phyloP scores from a whole-genome alignment of 306 rosid species.

The Lathyrus aphaca region DNA sequence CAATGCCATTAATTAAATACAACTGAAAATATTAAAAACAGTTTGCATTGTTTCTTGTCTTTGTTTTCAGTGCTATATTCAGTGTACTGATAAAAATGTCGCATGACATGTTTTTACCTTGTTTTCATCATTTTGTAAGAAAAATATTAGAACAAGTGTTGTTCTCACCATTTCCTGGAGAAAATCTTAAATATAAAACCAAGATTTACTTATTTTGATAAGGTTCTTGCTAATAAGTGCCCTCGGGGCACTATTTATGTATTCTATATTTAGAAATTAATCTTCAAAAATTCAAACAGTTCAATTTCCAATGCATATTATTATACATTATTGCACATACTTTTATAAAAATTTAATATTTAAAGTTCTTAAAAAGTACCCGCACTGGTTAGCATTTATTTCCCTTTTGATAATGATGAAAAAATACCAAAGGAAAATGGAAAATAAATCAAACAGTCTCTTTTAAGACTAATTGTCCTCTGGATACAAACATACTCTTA shows the following conservation, averaged over 20 bases:
- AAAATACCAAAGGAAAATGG: constrained; percentile 13
- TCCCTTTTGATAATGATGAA: constrained; percentile 4
- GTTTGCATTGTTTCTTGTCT: not conserved
- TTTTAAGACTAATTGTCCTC: not conserved
- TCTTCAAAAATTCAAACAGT: no score
- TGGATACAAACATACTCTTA: constrained; percentile 10
- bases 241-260: no score
- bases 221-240: no score
- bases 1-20: not conserved
- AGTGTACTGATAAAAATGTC: not conserved
- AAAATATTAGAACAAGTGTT: not conserved
- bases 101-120: not conserved
- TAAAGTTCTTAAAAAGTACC: no score
- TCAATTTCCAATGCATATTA: no score
- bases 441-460: constrained; percentile 1
- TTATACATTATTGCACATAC: no score
- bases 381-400: no score
- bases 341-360: no score
- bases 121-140: not conserved
- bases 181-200: not conserved
- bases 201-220: not conserved
- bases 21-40: constrained; percentile 1
- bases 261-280: no score
- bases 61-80: not conserved
- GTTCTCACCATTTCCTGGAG: not conserved